A percentile compares a stretch with the other conserved stretches of the same genome.
phyloP scores from a whole-genome alignment of 1,284 basidiomycete species.

The Cryptococcus sp. region DNA sequence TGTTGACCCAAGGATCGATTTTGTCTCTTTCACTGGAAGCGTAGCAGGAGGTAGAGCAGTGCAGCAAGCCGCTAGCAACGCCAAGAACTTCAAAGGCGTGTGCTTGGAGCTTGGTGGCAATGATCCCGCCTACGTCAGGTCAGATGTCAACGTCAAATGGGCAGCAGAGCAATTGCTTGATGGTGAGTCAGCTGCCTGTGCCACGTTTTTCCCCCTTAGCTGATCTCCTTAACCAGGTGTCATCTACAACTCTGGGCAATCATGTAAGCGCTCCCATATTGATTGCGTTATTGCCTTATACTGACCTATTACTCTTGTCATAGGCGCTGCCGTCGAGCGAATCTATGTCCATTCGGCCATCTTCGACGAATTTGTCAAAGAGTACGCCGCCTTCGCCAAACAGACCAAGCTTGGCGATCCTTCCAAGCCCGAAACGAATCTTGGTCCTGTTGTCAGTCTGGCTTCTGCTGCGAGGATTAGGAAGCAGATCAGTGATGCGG shows the following conservation, averaged over 20 bases:
- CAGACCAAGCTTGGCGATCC: slow-evolving; percentile 86
- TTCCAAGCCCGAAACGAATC: slow-evolving; percentile 66
- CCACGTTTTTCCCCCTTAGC: background rate
- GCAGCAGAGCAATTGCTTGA: slow-evolving; percentile 85
- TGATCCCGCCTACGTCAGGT: slow-evolving; percentile 80
- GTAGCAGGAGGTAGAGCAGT: slow-evolving; percentile 58
- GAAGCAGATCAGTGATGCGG: slow-evolving; percentile 80
- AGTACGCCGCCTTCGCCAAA: slow-evolving; percentile 73
- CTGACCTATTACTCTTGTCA: background rate
- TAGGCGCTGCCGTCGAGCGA: slow-evolving; percentile 61
- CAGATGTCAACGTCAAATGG: slow-evolving; percentile 81
- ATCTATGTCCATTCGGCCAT: slow-evolving; percentile 89
- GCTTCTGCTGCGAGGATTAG: slow-evolving; percentile 79
- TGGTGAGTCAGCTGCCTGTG: slow-evolving; percentile 56
- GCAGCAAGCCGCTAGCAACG: slow-evolving; percentile 50
- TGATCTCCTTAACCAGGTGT: slow-evolving; percentile 60
- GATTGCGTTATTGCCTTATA: too few relatives aligned
- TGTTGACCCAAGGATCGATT: slow-evolving; percentile 68
- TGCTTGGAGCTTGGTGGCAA: slow-evolving; percentile 75
- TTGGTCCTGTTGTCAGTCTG: slow-evolving; percentile 88
- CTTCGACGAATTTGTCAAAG: slow-evolving; percentile 77
- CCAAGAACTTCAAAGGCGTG: slow-evolving; percentile 68
- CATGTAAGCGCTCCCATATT: slow-evolving; percentile 51
- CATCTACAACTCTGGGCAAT: slow-evolving; percentile 95
- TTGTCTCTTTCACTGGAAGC: slow-evolving; percentile 89